Percentiles rank a stretch among this genome's conserved stretches.
These are phyloP conservation scores for Neophaeococcomyces mojaviensis DNA, from an alignment of 2,329 filamentous ascomycete species.

Conservation along the genomic window DNA sequence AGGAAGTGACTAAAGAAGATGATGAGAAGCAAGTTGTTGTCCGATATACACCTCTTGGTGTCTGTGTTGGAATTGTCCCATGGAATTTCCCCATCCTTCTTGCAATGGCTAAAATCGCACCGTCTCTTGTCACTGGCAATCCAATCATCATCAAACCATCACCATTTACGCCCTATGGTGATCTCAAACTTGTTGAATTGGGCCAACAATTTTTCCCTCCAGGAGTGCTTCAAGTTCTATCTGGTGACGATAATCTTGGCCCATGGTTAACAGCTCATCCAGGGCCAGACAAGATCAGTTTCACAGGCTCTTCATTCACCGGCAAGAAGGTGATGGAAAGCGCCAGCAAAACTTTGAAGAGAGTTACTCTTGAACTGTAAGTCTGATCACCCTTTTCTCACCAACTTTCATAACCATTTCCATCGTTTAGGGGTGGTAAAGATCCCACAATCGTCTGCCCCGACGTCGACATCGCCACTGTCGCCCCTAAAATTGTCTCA, in stretches of 20 bases:
- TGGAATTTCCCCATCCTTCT: conserved; percentile 49
- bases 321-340: conserved; percentile 55
- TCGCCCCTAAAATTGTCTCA: conserved; percentile 41
- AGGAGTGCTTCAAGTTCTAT: conserved; percentile 55
- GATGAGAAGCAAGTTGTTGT: conserved; percentile 22
- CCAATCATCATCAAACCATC: conserved; percentile 53
- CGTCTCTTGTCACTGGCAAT: conserved; percentile 46
- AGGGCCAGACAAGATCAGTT: conserved; percentile 54
- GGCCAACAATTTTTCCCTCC: conserved; percentile 52
- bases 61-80: conserved; percentile 49
- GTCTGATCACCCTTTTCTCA: too few relatives aligned
- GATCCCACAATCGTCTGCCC: conserved; percentile 53
- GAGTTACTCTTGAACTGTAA: conserved; percentile 55
- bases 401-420: too few relatives aligned
- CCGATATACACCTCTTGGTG: conserved; percentile 33
- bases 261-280: conserved; percentile 53
- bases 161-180: conserved; percentile 43
- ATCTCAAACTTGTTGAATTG: conserved; percentile 54
- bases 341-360: conserved; percentile 51
- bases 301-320: conserved; percentile 55
- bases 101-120: conserved; percentile 44
- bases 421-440: too few relatives aligned
- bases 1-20: conserved; percentile 19
- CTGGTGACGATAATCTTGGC: conserved; percentile 55
- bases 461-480: conserved; percentile 49